These are phyloP conservation scores for Leccinum colubrinum DNA, from an alignment of 1,284 basidiomycete genomes.

Conservation along the genomic window DNA sequence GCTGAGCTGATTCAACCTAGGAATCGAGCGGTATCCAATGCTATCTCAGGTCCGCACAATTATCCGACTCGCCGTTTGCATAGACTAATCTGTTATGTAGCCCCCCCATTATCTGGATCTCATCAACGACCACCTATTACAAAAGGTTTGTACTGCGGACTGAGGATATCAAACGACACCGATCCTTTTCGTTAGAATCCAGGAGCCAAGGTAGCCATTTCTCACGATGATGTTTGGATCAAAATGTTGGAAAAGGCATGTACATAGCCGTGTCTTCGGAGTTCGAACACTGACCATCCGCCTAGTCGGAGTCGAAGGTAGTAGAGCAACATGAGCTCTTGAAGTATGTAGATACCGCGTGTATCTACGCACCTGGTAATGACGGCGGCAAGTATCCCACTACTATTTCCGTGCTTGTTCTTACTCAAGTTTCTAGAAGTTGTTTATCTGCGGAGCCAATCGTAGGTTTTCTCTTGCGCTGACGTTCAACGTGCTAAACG, in stretches of 20 bases:
- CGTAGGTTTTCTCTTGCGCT: not conserved
- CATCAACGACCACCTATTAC: not conserved
- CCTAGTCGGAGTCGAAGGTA: not conserved
- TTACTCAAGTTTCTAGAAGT: not conserved
- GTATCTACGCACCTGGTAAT: not conserved
- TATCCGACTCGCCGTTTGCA: not conserved
- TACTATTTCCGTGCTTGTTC: not conserved
- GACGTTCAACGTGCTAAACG: not conserved
- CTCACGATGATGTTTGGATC: not conserved
- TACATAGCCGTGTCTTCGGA: not conserved
- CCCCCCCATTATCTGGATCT: not conserved
- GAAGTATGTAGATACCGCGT: not conserved
- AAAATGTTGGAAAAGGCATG: not conserved
- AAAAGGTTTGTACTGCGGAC: not conserved
- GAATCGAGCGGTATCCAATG: too few species aligned
- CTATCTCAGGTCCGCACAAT: not conserved
- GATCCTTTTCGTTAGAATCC: not conserved
- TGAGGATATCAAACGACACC: not conserved
- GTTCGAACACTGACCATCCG: not conserved
- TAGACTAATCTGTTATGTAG: not conserved
- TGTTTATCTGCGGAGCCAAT: not conserved
- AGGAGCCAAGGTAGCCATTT: not conserved
- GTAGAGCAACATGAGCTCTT: not conserved
- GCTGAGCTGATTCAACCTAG: not conserved
- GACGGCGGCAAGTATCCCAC: not conserved